These are phyloP conservation scores for Penicillium angulare DNA, from an alignment of 495 filamentous ascomycete species.

Conservation along the genomic window DNA sequence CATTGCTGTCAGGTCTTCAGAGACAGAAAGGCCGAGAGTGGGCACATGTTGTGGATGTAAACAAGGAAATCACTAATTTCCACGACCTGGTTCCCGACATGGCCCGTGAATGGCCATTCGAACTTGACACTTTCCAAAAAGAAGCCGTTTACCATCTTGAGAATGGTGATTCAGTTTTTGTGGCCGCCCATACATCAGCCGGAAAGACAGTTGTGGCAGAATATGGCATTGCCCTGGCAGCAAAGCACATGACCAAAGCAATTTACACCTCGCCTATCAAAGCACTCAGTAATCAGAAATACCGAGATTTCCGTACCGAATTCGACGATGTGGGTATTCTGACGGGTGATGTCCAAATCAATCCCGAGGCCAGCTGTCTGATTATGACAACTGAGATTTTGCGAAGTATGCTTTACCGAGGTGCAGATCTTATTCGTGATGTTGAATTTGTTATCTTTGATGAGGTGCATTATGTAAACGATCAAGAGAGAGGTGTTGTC, in stretches of 20 bases:
- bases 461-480: constrained; percentile 98
- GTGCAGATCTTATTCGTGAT: constrained; percentile 92
- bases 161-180: constrained; percentile 94
- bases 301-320: constrained; percentile 82
- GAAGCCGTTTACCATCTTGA: constrained; percentile 98
- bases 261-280: constrained; percentile 99
- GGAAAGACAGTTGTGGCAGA: constrained; percentile 98
- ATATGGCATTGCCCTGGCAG: constrained; percentile 93
- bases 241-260: constrained; percentile 97
- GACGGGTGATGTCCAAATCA: constrained; percentile 97
- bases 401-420: constrained; percentile 96
- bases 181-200: constrained; percentile 97
- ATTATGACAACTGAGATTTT: constrained; percentile 99
- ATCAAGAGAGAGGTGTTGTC: constrained; percentile 93
- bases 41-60: constrained; percentile 97
- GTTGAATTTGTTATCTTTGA: constrained; percentile 99
- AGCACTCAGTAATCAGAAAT: constrained; percentile 97
- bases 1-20: constrained; percentile 67
- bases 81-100: constrained; percentile 90
- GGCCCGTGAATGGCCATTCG: constrained; percentile 94
- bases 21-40: constrained; percentile 81
- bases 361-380: constrained; percentile 93
- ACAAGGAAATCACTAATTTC: constrained; percentile 88
- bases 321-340: constrained; percentile 97
- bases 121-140: constrained; percentile 97